Evolutionary conservation across 345 rosid genomes (phyloP).

Genomic region (Gynandropsis gynandra): DNA sequence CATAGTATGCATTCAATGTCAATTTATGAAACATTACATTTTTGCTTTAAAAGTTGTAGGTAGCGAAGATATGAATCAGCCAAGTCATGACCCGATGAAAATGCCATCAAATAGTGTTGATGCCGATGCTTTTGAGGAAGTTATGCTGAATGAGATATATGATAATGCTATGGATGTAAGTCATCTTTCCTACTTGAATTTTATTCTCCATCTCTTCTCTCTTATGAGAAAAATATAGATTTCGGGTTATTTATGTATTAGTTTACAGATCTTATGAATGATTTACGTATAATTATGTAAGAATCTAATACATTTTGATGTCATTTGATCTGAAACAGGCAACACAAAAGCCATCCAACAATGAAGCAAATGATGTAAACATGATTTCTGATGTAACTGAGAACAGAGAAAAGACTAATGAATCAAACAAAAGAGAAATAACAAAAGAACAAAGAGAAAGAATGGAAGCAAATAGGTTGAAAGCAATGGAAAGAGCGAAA

Average conservation of each 20-base stretch:
- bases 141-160: conserved; percentile 46
- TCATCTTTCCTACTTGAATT: neutral
- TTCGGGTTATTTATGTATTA: no score
- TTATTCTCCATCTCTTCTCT: neutral
- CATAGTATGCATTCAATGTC: no score
- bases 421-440: conserved; percentile 24
- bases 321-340: neutral
- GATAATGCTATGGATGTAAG: conserved; percentile 43
- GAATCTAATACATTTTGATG: neutral
- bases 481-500: conserved; percentile 66
- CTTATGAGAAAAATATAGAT: neutral
- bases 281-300: no score
- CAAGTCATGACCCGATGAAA: conserved; percentile 30
- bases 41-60: conserved; percentile 28
- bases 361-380: neutral
- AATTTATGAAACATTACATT: no score
- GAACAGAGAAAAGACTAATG: conserved; percentile 16
- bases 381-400: no score
- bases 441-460: conserved; percentile 70
- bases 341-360: neutral
- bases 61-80: conserved; percentile 28
- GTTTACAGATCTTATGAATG: no score
- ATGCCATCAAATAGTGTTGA: conserved; percentile 19
- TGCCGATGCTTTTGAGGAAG: conserved; percentile 36
- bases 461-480: conserved; percentile 70